Base-by-base conservation (phyloP, 192 early-diverging fungal genomes). In the Phycomyces nitens region DNA sequence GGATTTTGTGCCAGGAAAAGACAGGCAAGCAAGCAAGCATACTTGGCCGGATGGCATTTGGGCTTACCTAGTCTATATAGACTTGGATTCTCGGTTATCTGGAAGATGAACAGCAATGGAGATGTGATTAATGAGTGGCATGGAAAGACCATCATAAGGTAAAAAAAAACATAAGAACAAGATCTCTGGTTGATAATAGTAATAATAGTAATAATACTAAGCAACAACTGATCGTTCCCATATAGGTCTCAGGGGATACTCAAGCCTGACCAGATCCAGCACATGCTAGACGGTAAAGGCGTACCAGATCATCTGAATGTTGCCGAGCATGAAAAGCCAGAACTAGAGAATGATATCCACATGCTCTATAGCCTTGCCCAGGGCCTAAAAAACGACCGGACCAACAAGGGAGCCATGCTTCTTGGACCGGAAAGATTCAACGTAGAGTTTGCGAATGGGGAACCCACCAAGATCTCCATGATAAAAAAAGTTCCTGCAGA, bases 81-180 rank as follows among this genome's bases (percentile, higher is more conserved):
- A 11, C 82, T 98, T 24, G 84, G 95, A 2, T 98, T 97, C 66
- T 98, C 95, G n/a, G 89, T 90, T 39, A 84, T 99, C 54, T 99
- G 97, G 95, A 95, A 95, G 70, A 86, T 99, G 64, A 90, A 85
- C 38, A 74, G 80, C 8, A 85, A 92, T 6, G 94, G 90, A 0
- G 80, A 91, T 61, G 78, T 95, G 49, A 69, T 94, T 27, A 77
- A 84, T 23, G 90, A 86, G 18, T 72, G 78, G 29, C 96, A 86
- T 77, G 86, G 88, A 44, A 95, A 94, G 65, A 88, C 88, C 41
- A 85, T 96, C n/a, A 98, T 99, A 63, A 86, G 43, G 60, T 72
- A 57, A 44, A 23, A 20, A 3, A 60, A 24, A 49, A 22, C 22
- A 24, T n/a, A n/a, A n/a, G n/a, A n/a, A n/a, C n/a, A n/a, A n/a